These are phyloP conservation scores for Cutaneotrichosporon cyanovorans DNA, from an alignment of 1,284 basidiomycete species.

Conservation along the genomic window DNA sequence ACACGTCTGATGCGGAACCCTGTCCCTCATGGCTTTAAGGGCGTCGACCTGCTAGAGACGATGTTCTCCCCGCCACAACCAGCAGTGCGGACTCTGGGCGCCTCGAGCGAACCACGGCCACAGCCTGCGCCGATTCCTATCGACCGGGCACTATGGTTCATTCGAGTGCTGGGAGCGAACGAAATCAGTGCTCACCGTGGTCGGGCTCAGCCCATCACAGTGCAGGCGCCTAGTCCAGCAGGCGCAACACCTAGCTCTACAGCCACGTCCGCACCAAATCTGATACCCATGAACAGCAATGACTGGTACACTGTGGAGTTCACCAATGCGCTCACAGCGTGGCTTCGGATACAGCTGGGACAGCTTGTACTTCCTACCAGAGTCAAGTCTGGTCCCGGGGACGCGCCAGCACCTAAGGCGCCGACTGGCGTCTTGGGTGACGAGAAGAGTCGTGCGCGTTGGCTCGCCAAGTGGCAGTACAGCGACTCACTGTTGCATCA, in stretches of 20 bases:
- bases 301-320: conserved; percentile 80
- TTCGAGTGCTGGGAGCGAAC: conserved; percentile 87
- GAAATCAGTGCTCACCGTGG: conserved; percentile 69
- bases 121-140: conserved; percentile 66
- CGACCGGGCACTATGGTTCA: conserved; percentile 86
- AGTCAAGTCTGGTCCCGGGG: conserved; percentile 59
- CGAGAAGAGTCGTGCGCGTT: conserved; percentile 31
- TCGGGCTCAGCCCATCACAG: conserved; percentile 28
- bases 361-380: conserved; percentile 76
- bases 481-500: conserved; percentile 61
- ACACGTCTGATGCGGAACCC: conserved; percentile 72
- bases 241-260: conserved; percentile 34
- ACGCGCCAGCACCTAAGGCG: conserved; percentile 17
- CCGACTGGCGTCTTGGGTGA: conserved; percentile 48
- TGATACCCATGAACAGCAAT: conserved; percentile 56
- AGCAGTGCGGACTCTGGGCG: conserved; percentile 2
- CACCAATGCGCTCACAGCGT: conserved; percentile 76
- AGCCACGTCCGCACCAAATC: conserved; percentile 33
- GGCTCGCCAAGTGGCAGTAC: conserved; percentile 37
- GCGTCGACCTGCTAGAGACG: conserved; percentile 81
- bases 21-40: conserved; percentile 88
- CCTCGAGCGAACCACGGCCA: conserved; percentile 5
- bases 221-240: conserved; percentile 29
- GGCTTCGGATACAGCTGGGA: conserved; percentile 77
- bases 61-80: conserved; percentile 52